Conservation (phyloP, 176 grass and related monocot species). For the Typha latifolia region DNA sequence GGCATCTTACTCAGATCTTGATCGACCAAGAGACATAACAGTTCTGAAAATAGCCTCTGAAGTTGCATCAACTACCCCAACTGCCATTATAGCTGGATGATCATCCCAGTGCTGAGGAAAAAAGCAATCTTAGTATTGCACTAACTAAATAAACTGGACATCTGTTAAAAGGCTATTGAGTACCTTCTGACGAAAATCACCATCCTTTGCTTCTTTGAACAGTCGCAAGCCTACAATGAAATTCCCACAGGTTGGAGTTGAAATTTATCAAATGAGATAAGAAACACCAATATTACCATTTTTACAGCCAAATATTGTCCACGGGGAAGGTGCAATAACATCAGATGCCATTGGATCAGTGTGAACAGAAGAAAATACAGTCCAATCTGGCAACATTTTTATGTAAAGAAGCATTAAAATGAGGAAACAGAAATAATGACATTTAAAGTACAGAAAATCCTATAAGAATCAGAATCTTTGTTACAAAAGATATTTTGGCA, state of each 20-base stretch:
- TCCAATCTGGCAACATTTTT: slow-evolving; percentile 67
- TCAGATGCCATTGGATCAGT: slow-evolving; percentile 81
- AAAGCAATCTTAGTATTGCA: slow-evolving; percentile 20
- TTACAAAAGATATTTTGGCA: too few species aligned
- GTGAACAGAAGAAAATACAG: slow-evolving; percentile 67
- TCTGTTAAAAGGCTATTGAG: background rate
- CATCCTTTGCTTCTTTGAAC: slow-evolving; percentile 89
- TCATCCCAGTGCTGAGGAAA: slow-evolving; percentile 84
- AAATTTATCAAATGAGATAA: background rate
- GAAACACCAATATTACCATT: slow-evolving; percentile 40
- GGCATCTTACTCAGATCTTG: slow-evolving; percentile 79
- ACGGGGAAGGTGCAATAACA: slow-evolving; percentile 85
- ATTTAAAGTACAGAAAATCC: too few species aligned
- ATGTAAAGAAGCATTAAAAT: background rate
- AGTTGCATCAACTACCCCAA: slow-evolving; percentile 87
- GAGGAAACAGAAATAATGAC: too few species aligned
- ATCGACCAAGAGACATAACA: slow-evolving; percentile 89
- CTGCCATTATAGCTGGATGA: slow-evolving; percentile 97
- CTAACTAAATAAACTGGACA: background rate
- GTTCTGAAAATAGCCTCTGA: slow-evolving; percentile 78
- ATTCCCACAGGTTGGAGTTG: background rate
- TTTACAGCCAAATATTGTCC: slow-evolving; percentile 89
- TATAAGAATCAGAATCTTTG: too few species aligned
- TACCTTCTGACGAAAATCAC: slow-evolving; percentile 68
- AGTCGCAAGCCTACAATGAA: slow-evolving; percentile 56